phyloP scores from a whole-genome alignment of 2,329 filamentous ascomycete genomes.

The Aureobasidium zeae region DNA sequence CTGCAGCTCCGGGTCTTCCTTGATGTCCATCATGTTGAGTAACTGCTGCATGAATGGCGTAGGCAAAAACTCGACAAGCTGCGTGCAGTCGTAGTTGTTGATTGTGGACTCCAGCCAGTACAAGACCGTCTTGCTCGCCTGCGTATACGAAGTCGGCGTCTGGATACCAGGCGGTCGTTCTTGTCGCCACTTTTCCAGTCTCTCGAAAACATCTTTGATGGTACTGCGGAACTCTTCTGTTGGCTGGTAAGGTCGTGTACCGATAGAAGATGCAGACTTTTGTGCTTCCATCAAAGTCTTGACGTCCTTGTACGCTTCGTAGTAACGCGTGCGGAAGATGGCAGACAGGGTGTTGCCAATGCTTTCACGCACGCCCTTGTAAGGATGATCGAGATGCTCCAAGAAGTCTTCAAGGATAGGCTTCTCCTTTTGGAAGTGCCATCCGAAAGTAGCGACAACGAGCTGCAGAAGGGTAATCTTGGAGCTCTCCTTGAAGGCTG shows the following conservation, averaged over 20 bases:
- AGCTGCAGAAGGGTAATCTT: conserved; percentile 90
- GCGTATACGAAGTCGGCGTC: conserved; percentile 88
- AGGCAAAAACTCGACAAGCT: conserved; percentile 85
- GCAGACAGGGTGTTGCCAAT: conserved; percentile 83
- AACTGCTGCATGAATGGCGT: conserved; percentile 83
- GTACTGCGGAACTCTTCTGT: conserved; percentile 62
- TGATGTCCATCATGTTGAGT: conserved; percentile 99
- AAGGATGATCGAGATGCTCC: conserved; percentile 86
- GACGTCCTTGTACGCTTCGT: conserved; percentile 85
- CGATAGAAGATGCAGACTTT: conserved; percentile 69
- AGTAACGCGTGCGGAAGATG: conserved; percentile 84
- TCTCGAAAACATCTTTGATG: conserved; percentile 64
- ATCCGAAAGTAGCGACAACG: conserved; percentile 76
- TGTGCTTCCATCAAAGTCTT: conserved; percentile 66
- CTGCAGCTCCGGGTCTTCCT: conserved; percentile 94
- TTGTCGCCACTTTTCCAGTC: conserved; percentile 78
- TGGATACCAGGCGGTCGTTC: conserved; percentile 81
- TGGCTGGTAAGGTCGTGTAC: conserved; percentile 73
- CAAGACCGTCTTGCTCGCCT: conserved; percentile 89
- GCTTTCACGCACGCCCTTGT: conserved; percentile 91
- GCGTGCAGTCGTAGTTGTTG: conserved; percentile 84
- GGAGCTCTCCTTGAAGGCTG: conserved; percentile 96
- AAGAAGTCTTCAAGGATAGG: conserved; percentile 86
- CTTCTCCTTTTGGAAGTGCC: conserved; percentile 89
- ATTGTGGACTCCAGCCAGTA: conserved; percentile 90